phyloP scores from a whole-genome alignment of 305 asterid genomes.

The Solanum chacoense region DNA sequence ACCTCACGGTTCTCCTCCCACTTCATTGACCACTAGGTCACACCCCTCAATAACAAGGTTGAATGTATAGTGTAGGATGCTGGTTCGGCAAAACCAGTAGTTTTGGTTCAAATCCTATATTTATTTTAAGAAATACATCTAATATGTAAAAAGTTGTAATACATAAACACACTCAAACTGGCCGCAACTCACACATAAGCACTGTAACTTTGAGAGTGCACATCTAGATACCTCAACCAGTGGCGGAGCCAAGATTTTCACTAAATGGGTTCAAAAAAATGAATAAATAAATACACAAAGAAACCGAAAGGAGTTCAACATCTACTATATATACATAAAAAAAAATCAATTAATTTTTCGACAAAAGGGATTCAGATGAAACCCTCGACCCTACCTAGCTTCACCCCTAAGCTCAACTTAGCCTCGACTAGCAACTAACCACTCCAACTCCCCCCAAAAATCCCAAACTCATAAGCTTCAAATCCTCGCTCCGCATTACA shows the following conservation, averaged over 20 bases:
- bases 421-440: neutral
- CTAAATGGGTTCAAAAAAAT: neutral
- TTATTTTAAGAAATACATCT: neutral
- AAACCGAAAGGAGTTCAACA: accelerated
- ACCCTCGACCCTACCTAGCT: neutral
- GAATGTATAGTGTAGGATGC: neutral
- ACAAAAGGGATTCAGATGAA: neutral
- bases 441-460: neutral
- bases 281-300: neutral
- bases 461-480: neutral
- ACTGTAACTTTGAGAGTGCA: neutral
- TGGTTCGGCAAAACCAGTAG: neutral
- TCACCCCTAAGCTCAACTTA: neutral
- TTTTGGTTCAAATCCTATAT: neutral
- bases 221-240: neutral
- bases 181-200: neutral
- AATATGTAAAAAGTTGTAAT: neutral
- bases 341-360: too few species aligned
- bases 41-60: neutral
- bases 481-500: neutral
- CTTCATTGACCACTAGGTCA: neutral
- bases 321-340: neutral
- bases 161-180: neutral
- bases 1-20: neutral
- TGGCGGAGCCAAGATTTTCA: neutral